A percentile compares a stretch with the other conserved stretches of the same genome.
These are phyloP conservation scores for Apostasia shenzhenica DNA, from an alignment of 106 monocot species.

Conservation along the genomic window DNA sequence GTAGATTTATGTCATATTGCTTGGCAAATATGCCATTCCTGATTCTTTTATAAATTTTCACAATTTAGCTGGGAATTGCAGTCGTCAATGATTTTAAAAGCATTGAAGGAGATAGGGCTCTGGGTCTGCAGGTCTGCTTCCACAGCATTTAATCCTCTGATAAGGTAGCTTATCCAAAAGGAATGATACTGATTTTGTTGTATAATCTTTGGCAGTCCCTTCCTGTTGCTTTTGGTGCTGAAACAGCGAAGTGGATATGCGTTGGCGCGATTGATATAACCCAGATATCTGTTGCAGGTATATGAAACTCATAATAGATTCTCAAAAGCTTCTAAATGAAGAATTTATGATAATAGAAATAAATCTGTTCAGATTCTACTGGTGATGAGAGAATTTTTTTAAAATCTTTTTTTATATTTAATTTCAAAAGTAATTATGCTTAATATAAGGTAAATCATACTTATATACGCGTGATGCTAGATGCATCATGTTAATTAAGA, in stretches of 20 bases:
- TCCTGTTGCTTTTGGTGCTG: constrained; percentile 89
- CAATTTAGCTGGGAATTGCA: constrained; percentile 77
- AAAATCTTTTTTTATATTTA: too few species aligned
- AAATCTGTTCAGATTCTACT: too few species aligned
- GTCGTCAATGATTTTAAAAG: constrained; percentile 98
- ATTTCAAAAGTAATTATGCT: too few species aligned
- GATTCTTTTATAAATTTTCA: not conserved
- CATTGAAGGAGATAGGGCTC: constrained; percentile 81
- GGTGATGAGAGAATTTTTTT: too few species aligned
- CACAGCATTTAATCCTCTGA: not conserved
- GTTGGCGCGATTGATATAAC: constrained; percentile 95
- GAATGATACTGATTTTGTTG: not conserved
- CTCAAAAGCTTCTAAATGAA: not conserved
- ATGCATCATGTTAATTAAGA: too few species aligned
- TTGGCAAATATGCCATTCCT: not conserved
- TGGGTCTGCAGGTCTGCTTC: constrained; percentile 70
- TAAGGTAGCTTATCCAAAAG: not conserved
- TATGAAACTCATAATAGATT: not conserved
- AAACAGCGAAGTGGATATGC: constrained; percentile 96
- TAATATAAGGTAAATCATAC: too few species aligned
- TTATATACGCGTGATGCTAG: too few species aligned
- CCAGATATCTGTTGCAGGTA: constrained; percentile 88
- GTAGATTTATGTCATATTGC: not conserved
- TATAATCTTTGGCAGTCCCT: constrained; percentile 51
- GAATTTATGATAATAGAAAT: too few species aligned